Base-by-base conservation (phyloP, 1,284 basidiomycete genomes). In the Melampsora larici-populina region DNA sequence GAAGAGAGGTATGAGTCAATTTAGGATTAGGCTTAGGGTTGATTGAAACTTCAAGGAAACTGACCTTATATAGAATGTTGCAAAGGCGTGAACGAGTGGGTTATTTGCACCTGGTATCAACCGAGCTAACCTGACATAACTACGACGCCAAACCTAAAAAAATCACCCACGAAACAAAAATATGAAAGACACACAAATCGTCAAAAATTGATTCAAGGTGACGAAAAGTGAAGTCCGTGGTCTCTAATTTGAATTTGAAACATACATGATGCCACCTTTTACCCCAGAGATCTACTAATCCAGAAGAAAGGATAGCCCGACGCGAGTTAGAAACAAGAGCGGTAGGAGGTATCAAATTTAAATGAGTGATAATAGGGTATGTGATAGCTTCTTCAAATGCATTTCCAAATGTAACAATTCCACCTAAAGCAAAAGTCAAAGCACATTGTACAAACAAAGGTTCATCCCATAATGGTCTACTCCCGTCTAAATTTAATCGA, bases 211-310 rank as follows among this genome's bases (percentile, higher is more conserved):
- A 4, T 43, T 13, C 1, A 43, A 43, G 40, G 7, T 13, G 11
- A 43, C 7, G 11, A 43, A 11, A 43, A 8, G 11, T 13, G 40
- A 43, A 43, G 1, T 7, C 11, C 5, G 6, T 43, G 1, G 40
- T 1, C 40, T 9, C 11, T 43, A 43, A 43, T 36, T 43, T 43
- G 40, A 43, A 43, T 9, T 43, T 43, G 7, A 43, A 43, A 43
- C 40, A 1, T 43, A 66, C n/a, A 65, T 74, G 71, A 74, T 74
- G 71, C 71, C 71, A 74, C 15, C 71, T 5, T 55, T 74, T 74
- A 21, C 62, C 60, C 71, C 71, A 74, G 2, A 74, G 33, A 43
- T 74, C 71, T 2, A 43, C 60, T n/a, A 74, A 26, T 29, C 71
- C 63, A 36, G 60, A 43, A 26, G 71, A 74, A 31, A 64, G 24